Evolutionary conservation across 129 eudicot genomes (phyloP).

Genomic region (Tanacetum coccineum): DNA sequence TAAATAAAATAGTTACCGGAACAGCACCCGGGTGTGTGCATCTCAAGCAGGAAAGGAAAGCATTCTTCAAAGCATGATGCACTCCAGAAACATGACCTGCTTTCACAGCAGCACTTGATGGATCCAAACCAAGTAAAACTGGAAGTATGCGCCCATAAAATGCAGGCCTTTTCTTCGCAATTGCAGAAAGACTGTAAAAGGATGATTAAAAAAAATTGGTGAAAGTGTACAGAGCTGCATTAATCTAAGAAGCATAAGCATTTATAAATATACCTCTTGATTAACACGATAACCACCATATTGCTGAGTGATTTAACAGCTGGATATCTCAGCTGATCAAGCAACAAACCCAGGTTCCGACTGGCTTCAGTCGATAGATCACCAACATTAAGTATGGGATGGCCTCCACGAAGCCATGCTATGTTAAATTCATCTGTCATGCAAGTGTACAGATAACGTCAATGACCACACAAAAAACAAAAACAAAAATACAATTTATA

Average conservation of each 20-base stretch:
- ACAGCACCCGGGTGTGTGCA: conserved; percentile 94
- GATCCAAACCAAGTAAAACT: conserved; percentile 88
- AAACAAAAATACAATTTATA: conserved; percentile 1
- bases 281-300: conserved; percentile 70
- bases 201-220: conserved; percentile 15
- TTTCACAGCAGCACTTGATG: conserved; percentile 53
- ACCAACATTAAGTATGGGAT: conserved; percentile 85
- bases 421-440: conserved; percentile 64
- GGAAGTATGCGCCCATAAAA: conserved; percentile 98
- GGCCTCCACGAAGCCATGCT: conserved; percentile 98
- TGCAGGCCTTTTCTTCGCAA: conserved; percentile 88
- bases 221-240: background rate
- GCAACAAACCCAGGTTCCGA: conserved; percentile 68
- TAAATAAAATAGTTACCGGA: conserved; percentile 56
- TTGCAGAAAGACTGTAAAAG: conserved; percentile 63
- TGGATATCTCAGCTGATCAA: conserved; percentile 85
- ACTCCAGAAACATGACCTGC: conserved; percentile 72
- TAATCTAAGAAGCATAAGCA: conserved; percentile 10
- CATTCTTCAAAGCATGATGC: conserved; percentile 74
- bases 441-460: conserved; percentile 11
- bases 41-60: conserved; percentile 75
- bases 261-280: conserved; percentile 59
- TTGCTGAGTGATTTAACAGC: conserved; percentile 71
- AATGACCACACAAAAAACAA: conserved; percentile 9
- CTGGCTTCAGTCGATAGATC: conserved; percentile 89